A percentile compares a stretch with the other conserved stretches of the same genome.
Conservation (phyloP, 306 rosid genomes). For the Pyrus bretschneideri region DNA sequence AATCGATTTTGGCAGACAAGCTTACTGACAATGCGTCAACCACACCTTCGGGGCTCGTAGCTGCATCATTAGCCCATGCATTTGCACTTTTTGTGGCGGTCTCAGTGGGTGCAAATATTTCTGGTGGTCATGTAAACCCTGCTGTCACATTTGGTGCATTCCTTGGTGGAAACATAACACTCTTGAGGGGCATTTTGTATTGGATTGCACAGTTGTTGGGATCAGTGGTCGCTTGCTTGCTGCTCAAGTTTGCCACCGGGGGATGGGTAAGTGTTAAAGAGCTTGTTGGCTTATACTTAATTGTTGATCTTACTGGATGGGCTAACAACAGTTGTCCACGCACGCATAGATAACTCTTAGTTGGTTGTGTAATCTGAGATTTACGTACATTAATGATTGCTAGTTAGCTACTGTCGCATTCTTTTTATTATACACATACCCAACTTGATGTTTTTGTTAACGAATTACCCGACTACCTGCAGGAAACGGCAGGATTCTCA, state of each 20-base stretch:
- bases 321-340: no score
- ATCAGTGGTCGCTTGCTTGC: slow-evolving; percentile 67
- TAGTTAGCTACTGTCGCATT: neutral
- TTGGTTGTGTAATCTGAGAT: no score
- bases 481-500: slow-evolving; percentile 56
- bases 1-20: slow-evolving; percentile 40
- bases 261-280: slow-evolving; percentile 37
- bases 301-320: neutral
- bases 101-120: slow-evolving; percentile 68
- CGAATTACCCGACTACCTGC: neutral
- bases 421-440: neutral
- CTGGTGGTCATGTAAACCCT: slow-evolving; percentile 88
- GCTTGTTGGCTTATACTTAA: neutral
- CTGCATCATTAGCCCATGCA: slow-evolving; percentile 69
- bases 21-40: slow-evolving; percentile 46
- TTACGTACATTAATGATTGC: neutral
- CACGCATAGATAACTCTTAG: no score
- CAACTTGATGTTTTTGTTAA: neutral
- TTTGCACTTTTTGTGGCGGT: slow-evolving; percentile 76
- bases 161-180: slow-evolving; percentile 69
- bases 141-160: slow-evolving; percentile 82
- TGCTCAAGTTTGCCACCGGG: slow-evolving; percentile 70
- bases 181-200: slow-evolving; percentile 51
- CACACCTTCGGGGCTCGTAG: slow-evolving; percentile 57
- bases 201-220: slow-evolving; percentile 83